These are phyloP conservation scores for Pyronema omphalodes DNA, from an alignment of 495 filamentous ascomycete genomes.

Conservation along the genomic window DNA sequence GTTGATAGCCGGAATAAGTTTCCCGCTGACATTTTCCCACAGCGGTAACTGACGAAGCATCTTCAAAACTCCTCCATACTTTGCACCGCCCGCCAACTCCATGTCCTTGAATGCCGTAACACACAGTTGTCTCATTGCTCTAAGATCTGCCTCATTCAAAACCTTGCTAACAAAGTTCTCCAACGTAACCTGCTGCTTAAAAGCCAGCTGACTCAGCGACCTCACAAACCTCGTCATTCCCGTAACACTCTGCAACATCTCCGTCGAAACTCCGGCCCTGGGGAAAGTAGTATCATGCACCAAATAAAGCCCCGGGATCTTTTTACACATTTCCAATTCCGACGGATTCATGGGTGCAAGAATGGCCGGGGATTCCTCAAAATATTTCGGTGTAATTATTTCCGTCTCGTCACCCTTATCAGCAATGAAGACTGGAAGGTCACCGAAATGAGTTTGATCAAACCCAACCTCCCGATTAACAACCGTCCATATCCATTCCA, in stretches of 20 bases:
- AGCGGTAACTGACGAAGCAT: conserved; percentile 3
- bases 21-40: conserved; percentile 8
- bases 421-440: conserved; percentile 3
- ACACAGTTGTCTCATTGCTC: conserved; percentile 1
- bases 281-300: conserved; percentile 1
- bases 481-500: conserved; percentile 2
- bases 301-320: conserved; percentile 2
- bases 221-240: conserved; percentile 7
- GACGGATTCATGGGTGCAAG: neutral
- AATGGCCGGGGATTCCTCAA: conserved; percentile 4
- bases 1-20: conserved; percentile 4
- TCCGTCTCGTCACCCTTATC: neutral
- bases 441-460: neutral
- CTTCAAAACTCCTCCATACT: neutral
- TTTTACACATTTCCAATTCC: conserved; percentile 3
- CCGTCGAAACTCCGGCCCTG: neutral
- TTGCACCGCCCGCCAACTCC: neutral
- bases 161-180: conserved; percentile 1
- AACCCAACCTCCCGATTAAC: neutral
- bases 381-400: conserved; percentile 5
- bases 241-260: neutral
- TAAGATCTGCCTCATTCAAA: neutral
- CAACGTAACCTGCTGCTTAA: conserved; percentile 3
- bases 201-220: conserved; percentile 6
- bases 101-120: neutral